Evolutionary conservation across 1,284 basidiomycete genomes (phyloP).

Genomic region (Vanrija sp.): DNA sequence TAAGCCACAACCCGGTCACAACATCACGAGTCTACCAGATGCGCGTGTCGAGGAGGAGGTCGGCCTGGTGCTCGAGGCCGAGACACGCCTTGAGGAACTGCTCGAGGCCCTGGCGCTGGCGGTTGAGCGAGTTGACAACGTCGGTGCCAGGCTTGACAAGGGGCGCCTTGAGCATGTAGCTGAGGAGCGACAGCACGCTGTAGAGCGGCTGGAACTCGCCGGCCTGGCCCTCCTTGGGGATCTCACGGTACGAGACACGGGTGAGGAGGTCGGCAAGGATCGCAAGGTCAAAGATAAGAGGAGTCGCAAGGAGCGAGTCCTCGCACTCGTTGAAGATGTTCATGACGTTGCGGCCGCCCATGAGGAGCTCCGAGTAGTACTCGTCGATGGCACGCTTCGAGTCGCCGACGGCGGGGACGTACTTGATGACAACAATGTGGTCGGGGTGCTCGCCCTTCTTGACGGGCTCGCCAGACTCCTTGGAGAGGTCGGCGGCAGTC

Average conservation of each 20-base stretch:
- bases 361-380: constrained; percentile 83
- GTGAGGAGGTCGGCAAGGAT: constrained; percentile 94
- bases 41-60: constrained; percentile 79
- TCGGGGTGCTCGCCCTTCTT: constrained; percentile 76
- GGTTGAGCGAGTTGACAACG: constrained; percentile 90
- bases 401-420: constrained; percentile 79
- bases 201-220: constrained; percentile 74
- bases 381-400: constrained; percentile 94
- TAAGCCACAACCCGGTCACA: too few relatives aligned
- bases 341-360: constrained; percentile 55
- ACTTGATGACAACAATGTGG: constrained; percentile 95
- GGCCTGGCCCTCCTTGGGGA: constrained; percentile 48
- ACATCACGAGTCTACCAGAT: constrained; percentile 67
- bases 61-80: constrained; percentile 74
- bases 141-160: constrained; percentile 93
- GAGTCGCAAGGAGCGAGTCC: constrained; percentile 94
- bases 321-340: constrained; percentile 96
- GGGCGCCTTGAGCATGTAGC: constrained; percentile 97
- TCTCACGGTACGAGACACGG: constrained; percentile 77
- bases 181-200: constrained; percentile 80
- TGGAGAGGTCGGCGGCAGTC: constrained; percentile 45
- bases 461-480: constrained; percentile 55
- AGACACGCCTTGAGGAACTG: constrained; percentile 68
- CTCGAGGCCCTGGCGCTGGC: constrained; percentile 92
- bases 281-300: constrained; percentile 87